A percentile compares a stretch with the other conserved stretches of the same genome.
phyloP scores from a whole-genome alignment of 148 eudicot genomes.

The Cornus kousa region DNA sequence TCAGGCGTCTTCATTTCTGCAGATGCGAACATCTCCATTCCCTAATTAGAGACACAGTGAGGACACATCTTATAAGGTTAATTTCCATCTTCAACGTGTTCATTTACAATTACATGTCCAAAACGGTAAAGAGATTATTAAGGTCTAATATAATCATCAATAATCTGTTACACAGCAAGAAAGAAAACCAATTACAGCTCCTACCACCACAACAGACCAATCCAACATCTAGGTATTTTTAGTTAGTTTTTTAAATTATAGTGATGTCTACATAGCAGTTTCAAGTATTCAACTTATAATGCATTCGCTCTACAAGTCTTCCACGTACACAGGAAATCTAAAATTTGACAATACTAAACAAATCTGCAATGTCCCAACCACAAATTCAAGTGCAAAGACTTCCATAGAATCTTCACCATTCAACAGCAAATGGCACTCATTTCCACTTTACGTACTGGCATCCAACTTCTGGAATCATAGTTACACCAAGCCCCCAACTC shows the following conservation, averaged over 20 bases:
- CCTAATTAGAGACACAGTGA: too few relatives aligned
- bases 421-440: not conserved
- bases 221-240: not conserved
- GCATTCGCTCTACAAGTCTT: not conserved
- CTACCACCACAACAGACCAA: not conserved
- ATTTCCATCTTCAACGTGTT: too few relatives aligned
- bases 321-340: not conserved
- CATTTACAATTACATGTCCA: too few relatives aligned
- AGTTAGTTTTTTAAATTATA: too few relatives aligned
- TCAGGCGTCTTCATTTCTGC: too few relatives aligned
- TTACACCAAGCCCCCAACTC: too few relatives aligned
- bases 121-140: too few relatives aligned
- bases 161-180: not conserved
- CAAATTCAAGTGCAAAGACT: not conserved
- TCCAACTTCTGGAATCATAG: too few relatives aligned
- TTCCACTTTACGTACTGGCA: not conserved
- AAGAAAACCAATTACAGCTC: not conserved
- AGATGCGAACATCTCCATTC: too few relatives aligned
- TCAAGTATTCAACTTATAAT: not conserved
- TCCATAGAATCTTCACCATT: not conserved
- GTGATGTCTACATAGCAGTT: not conserved
- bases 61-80: too few relatives aligned
- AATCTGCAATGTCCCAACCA: not conserved
- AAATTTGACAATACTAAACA: too few relatives aligned
- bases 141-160: too few relatives aligned